These are phyloP conservation scores for Curvularia sp. DNA, from an alignment of 2,329 filamentous ascomycete species.

Conservation along the genomic window DNA sequence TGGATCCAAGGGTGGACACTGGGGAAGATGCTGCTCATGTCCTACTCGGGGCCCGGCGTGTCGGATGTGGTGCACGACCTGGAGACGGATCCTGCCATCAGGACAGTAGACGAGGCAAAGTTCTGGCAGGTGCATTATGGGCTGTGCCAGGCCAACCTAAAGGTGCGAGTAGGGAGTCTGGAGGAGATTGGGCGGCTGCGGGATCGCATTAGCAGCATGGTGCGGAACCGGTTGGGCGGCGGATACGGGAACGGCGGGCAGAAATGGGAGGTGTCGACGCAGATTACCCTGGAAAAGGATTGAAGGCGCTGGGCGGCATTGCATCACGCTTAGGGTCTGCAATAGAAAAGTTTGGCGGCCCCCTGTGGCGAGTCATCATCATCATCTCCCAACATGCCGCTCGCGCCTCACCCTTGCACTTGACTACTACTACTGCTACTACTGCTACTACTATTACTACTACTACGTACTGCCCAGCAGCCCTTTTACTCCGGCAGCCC, in stretches of 20 bases:
- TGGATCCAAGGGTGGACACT: constrained; percentile 83
- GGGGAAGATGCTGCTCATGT: constrained; percentile 96
- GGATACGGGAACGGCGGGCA: constrained; percentile 82
- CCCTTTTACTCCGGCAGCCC: too few species aligned
- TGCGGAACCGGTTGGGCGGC: constrained; percentile 86
- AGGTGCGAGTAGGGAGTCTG: constrained; percentile 71
- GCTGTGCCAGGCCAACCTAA: constrained; percentile 93
- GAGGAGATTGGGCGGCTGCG: constrained; percentile 75
- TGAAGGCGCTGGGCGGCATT: constrained; percentile 37
- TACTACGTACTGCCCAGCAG: constrained; percentile 21
- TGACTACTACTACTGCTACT: too few species aligned
- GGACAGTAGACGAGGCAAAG: constrained; percentile 83
- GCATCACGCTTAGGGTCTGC: constrained; percentile 27
- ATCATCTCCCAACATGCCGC: constrained; percentile 8
- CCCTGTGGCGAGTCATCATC: constrained; percentile 33
- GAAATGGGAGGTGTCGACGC: constrained; percentile 92
- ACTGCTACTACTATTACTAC: too few species aligned
- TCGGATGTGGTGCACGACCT: constrained; percentile 84
- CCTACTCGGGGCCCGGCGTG: constrained; percentile 70
- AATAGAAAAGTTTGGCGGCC: constrained; percentile 29
- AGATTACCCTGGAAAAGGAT: constrained; percentile 68
- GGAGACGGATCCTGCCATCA: constrained; percentile 77
- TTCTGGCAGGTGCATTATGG: constrained; percentile 99
- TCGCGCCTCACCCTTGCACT: background rate
- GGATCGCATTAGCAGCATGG: constrained; percentile 76